phyloP scores from a whole-genome alignment of 768 basidiomycete genomes.

The Stropharia rugosoannulata region DNA sequence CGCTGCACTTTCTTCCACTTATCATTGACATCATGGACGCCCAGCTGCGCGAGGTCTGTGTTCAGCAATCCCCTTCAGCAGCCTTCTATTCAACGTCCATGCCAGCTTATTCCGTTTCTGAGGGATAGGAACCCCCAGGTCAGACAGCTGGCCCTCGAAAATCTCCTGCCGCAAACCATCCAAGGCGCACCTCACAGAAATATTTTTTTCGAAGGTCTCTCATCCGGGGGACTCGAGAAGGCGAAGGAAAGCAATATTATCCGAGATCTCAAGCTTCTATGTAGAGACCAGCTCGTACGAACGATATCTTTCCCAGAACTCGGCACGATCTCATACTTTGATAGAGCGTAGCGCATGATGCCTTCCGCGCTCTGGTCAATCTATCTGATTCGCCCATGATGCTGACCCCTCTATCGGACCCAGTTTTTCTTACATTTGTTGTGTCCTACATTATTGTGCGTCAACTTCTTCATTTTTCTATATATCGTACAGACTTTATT shows the following conservation, averaged over 20 bases:
- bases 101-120: constrained; percentile 79
- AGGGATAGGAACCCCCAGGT: constrained; percentile 86
- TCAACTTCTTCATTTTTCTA: constrained; percentile 13
- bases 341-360: constrained; percentile 91
- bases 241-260: constrained; percentile 67
- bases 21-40: constrained; percentile 33
- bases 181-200: constrained; percentile 66
- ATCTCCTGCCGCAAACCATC: constrained; percentile 79
- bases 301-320: background rate
- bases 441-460: constrained; percentile 89
- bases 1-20: constrained; percentile 8
- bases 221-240: constrained; percentile 55
- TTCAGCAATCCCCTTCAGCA: background rate
- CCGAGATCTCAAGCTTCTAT: constrained; percentile 81
- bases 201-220: constrained; percentile 71
- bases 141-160: constrained; percentile 81
- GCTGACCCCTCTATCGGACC: constrained; percentile 64
- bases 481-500: constrained; percentile 3
- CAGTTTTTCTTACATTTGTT: constrained; percentile 74
- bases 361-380: constrained; percentile 91
- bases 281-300: constrained; percentile 82
- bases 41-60: constrained; percentile 45
- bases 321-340: constrained; percentile 10
- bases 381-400: constrained; percentile 82
- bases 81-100: background rate